A percentile compares a stretch with the other conserved stretches of the same genome.
Evolutionary conservation across 148 eudicot species (phyloP).

Genomic region (Salicornia ramosissima): DNA sequence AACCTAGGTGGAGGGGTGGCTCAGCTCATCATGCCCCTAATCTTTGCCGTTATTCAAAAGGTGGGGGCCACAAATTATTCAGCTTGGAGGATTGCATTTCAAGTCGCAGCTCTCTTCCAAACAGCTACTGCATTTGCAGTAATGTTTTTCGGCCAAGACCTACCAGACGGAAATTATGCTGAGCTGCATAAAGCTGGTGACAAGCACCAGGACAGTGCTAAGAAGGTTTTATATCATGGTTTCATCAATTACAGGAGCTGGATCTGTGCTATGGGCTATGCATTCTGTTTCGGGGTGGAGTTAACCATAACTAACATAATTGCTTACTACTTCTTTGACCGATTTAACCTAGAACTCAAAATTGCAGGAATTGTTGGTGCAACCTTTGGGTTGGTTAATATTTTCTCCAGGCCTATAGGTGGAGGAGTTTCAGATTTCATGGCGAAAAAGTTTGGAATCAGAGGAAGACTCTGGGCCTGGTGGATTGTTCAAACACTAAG

Average conservation of each 20-base stretch:
- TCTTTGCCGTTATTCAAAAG: constrained; percentile 35
- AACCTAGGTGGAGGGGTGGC: constrained; percentile 44
- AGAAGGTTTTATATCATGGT: not conserved
- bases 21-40: constrained; percentile 73
- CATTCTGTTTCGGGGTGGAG: constrained; percentile 75
- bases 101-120: constrained; percentile 59
- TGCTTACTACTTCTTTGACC: constrained; percentile 66
- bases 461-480: constrained; percentile 19
- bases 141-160: constrained; percentile 51
- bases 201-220: not conserved
- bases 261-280: constrained; percentile 46
- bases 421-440: constrained; percentile 53
- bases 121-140: constrained; percentile 44
- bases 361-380: constrained; percentile 75
- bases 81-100: constrained; percentile 67
- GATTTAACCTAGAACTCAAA: constrained; percentile 44
- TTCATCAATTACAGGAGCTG: not conserved
- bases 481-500: constrained; percentile 53
- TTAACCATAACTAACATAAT: constrained; percentile 65
- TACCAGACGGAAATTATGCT: constrained; percentile 41
- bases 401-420: constrained; percentile 42
- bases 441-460: constrained; percentile 54
- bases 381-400: constrained; percentile 46
- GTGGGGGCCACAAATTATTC: constrained; percentile 35
- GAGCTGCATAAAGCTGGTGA: not conserved